These are phyloP conservation scores for Taxillus chinensis DNA, from an alignment of 164 flowering plant species.

Conservation along the genomic window DNA sequence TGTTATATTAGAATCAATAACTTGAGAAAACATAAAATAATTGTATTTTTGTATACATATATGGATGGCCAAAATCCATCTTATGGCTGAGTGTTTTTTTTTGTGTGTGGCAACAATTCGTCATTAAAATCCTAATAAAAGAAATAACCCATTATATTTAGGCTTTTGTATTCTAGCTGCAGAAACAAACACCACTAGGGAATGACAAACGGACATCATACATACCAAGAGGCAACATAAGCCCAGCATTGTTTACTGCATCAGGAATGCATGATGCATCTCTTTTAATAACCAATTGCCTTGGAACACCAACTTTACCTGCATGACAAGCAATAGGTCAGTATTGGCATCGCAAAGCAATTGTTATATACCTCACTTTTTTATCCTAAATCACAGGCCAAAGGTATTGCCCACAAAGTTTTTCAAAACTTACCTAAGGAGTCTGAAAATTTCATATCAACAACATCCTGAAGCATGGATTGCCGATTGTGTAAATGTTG, in stretches of 20 bases:
- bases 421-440: constrained; percentile 42
- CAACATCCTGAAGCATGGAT: constrained; percentile 88
- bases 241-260: constrained; percentile 44
- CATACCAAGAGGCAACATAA: constrained; percentile 54
- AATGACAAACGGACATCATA: background rate
- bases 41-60: no score
- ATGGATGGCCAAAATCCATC: no score
- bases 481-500: constrained; percentile 78
- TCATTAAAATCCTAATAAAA: no score
- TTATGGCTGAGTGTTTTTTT: no score
- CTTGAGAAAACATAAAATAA: no score
- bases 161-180: background rate
- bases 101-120: no score
- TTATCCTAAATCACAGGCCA: no score
- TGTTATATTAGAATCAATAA: no score
- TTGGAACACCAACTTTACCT: constrained; percentile 65
- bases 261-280: constrained; percentile 56
- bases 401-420: no score
- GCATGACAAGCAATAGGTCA: constrained; percentile 10
- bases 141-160: no score
- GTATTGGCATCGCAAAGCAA: background rate
- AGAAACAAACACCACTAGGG: background rate
- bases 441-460: constrained; percentile 66
- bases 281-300: constrained; percentile 50
- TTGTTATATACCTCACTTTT: background rate